Percentiles rank a stretch among this genome's conserved stretches.
Evolutionary conservation across 208 protist species (phyloP).

Genomic region (Phytomonas francai): DNA sequence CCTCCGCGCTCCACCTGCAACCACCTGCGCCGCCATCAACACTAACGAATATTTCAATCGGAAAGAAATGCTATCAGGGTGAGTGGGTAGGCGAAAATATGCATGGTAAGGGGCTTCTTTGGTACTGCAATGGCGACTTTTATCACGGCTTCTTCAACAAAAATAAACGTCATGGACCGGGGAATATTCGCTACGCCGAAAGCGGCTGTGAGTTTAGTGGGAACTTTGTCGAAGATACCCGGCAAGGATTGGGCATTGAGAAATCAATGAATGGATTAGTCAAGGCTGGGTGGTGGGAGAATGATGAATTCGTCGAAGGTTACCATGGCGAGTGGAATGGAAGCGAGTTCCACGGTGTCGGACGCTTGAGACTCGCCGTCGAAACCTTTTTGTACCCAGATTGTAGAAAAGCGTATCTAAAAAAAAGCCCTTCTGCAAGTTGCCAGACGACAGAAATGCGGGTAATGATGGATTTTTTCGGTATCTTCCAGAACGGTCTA

Average conservation of each 20-base stretch:
- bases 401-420: slow-evolving; percentile 10
- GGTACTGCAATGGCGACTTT: slow-evolving; percentile 79
- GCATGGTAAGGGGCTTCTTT: slow-evolving; percentile 73
- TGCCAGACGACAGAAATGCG: background rate
- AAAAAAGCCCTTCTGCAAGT: background rate
- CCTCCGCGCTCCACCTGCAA: background rate
- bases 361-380: slow-evolving; percentile 34
- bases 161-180: slow-evolving; percentile 52
- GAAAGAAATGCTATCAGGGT: slow-evolving; percentile 67
- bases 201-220: slow-evolving; percentile 73
- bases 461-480: slow-evolving; percentile 58
- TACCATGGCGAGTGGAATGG: slow-evolving; percentile 88
- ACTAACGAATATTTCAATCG: background rate
- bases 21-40: background rate
- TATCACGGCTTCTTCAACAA: slow-evolving; percentile 60
- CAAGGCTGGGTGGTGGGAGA: slow-evolving; percentile 46
- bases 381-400: slow-evolving; percentile 30
- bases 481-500: slow-evolving; percentile 62
- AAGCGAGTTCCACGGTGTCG: slow-evolving; percentile 54
- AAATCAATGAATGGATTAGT: slow-evolving; percentile 49
- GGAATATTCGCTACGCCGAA: slow-evolving; percentile 66
- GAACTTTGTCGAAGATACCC: slow-evolving; percentile 43
- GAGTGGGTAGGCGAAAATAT: slow-evolving; percentile 80
- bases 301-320: slow-evolving; percentile 62
- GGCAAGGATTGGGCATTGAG: slow-evolving; percentile 60